phyloP scores from a whole-genome alignment of 2,329 filamentous ascomycete species.

The Cercospora zeae-maydis region DNA sequence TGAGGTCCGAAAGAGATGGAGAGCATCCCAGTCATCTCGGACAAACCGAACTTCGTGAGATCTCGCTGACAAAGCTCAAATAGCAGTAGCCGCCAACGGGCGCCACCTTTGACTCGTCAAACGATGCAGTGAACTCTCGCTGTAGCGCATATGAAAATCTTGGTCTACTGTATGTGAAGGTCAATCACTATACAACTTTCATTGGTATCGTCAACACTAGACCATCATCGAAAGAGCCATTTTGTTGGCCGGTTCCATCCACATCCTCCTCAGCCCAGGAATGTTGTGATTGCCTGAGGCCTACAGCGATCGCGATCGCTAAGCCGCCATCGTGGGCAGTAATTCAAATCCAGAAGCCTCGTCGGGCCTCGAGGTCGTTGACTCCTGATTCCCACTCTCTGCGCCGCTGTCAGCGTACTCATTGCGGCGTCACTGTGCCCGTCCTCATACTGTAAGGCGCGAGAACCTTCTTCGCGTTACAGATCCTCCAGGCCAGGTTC shows the following conservation, averaged over 20 bases:
- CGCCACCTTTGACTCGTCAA: neutral
- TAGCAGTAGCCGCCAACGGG: neutral
- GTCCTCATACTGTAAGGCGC: slow-evolving; percentile 51
- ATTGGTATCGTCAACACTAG: neutral
- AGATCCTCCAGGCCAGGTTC: slow-evolving; percentile 91
- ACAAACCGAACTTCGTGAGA: neutral
- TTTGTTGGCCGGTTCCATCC: neutral
- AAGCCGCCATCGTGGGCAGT: neutral
- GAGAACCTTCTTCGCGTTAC: slow-evolving; percentile 90
- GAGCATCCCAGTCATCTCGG: neutral
- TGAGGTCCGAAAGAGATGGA: neutral
- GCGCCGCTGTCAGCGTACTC: neutral
- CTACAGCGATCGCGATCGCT: neutral
- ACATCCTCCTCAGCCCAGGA: neutral
- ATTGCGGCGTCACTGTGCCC: slow-evolving; percentile 35
- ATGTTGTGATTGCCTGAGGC: slow-evolving; percentile 10
- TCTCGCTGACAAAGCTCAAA: neutral
- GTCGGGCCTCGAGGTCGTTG: neutral
- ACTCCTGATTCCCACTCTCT: neutral
- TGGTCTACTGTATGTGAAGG: neutral
- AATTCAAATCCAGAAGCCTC: neutral
- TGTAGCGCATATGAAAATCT: neutral
- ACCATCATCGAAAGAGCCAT: neutral
- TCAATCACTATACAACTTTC: neutral
- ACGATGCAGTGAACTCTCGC: neutral